These are phyloP conservation scores for Chlorella sp. DNA, from an alignment of 139 green algal genomes.

Conservation along the genomic window DNA sequence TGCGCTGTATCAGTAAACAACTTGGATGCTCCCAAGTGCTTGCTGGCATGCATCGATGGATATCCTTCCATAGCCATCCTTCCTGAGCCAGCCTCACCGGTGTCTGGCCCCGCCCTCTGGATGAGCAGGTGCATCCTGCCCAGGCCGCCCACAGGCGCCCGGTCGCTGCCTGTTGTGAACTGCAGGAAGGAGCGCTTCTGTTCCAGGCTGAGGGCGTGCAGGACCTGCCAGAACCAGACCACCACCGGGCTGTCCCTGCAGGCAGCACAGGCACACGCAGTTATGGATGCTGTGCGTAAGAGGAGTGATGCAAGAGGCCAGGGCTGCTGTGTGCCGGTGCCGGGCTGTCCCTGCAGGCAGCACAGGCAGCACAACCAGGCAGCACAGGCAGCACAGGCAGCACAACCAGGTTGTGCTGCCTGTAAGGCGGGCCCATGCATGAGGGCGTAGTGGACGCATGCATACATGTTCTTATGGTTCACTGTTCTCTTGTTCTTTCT, in stretches of 20 bases:
- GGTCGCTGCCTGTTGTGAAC: conserved; percentile 59
- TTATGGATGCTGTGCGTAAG: not conserved
- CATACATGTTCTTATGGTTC: no score
- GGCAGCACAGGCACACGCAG: not conserved
- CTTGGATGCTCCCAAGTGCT: no score
- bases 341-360: conserved; percentile 24
- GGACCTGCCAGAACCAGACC: conserved; percentile 66
- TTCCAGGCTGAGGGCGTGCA: conserved; percentile 50
- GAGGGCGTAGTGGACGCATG: no score
- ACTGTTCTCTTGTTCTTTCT: no score
- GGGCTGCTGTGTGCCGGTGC: not conserved
- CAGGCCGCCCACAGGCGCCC: conserved; percentile 55
- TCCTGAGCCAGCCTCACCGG: not conserved
- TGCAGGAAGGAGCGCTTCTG: conserved; percentile 56
- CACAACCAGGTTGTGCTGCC: no score
- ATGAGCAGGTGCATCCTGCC: conserved; percentile 49
- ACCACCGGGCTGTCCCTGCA: conserved; percentile 46
- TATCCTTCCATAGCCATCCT: no score
- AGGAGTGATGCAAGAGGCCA: no score
- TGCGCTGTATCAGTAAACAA: no score
- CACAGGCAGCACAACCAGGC: no score
- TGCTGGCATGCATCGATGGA: no score
- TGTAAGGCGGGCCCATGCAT: no score
- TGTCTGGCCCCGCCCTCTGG: conserved; percentile 51
- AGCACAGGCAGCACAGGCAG: not conserved